phyloP scores from a whole-genome alignment of 306 rosid genomes.

The Trifolium dubium region DNA sequence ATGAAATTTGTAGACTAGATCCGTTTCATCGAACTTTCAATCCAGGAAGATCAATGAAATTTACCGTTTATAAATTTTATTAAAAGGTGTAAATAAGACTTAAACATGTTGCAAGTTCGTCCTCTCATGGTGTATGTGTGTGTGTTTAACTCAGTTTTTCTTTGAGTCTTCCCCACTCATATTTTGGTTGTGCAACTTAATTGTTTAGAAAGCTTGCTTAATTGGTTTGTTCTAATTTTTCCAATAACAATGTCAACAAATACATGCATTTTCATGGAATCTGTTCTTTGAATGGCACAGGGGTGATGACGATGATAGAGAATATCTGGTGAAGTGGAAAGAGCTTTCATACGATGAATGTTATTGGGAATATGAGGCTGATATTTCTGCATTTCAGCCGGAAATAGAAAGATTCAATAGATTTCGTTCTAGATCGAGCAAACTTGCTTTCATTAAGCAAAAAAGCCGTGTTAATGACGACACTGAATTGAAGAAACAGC shows the following conservation, averaged over 20 bases:
- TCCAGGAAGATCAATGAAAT: neutral
- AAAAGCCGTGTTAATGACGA: conserved; percentile 60
- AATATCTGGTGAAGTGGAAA: conserved; percentile 94
- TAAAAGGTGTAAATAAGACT: conserved; percentile 15
- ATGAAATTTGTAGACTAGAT: conserved; percentile 18
- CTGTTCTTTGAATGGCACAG: conserved; percentile 57
- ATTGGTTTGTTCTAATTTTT: conserved; percentile 7
- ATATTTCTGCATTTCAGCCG: conserved; percentile 91
- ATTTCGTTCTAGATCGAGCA: conserved; percentile 72
- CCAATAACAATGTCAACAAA: neutral
- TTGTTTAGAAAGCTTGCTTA: conserved; percentile 21
- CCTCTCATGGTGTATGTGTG: neutral
- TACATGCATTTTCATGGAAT: conserved; percentile 40
- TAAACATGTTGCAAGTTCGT: neutral
- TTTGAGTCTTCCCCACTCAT: neutral
- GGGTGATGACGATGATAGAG: conserved; percentile 74
- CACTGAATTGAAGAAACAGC: conserved; percentile 67
- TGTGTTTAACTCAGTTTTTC: conserved; percentile 20
- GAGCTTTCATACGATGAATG: conserved; percentile 96
- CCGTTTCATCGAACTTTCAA: conserved; percentile 13
- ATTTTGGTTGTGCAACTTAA: conserved; percentile 34
- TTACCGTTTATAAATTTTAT: neutral
- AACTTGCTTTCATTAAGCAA: conserved; percentile 63
- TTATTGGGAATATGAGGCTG: conserved; percentile 89
- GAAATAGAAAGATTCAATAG: conserved; percentile 84